phyloP scores from a whole-genome alignment of 441 rosid species.

The Corymbia calophylla region DNA sequence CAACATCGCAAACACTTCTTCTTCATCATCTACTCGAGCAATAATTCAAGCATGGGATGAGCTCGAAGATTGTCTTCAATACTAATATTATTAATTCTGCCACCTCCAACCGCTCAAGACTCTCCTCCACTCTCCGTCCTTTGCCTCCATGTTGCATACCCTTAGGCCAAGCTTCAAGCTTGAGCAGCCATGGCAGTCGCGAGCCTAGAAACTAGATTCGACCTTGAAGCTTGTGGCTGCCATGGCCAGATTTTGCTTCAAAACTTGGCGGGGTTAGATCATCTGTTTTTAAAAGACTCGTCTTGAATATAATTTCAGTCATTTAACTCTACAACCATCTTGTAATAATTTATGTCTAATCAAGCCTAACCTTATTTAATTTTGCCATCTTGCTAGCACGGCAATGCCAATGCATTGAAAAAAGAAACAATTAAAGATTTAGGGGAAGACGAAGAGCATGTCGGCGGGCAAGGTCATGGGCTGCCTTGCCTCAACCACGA shows the following conservation, averaged over 20 bases:
- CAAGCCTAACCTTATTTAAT: neutral
- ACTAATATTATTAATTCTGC: neutral
- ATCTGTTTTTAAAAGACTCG: neutral
- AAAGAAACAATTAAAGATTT: neutral
- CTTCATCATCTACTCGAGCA: neutral
- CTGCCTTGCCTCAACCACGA: neutral
- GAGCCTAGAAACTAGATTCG: neutral
- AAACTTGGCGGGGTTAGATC: neutral
- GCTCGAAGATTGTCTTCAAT: neutral
- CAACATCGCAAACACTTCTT: neutral
- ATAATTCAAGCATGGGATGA: neutral
- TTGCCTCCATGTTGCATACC: neutral
- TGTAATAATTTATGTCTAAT: neutral
- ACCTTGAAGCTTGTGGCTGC: neutral
- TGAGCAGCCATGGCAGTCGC: neutral
- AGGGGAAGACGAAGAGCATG: neutral
- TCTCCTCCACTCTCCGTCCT: neutral
- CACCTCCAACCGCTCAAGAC: neutral
- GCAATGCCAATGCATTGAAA: neutral
- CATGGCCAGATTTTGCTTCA: neutral
- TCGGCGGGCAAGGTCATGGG: neutral
- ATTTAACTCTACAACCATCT: too few species aligned
- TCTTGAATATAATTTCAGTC: neutral
- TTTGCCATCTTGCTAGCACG: neutral
- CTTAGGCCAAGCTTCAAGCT: neutral